Evolutionary conservation across 805 yeast genomes (phyloP), one percentile per base, ranked within the genome.

Genomic region (Saccharomycopsis sp.): DNA sequence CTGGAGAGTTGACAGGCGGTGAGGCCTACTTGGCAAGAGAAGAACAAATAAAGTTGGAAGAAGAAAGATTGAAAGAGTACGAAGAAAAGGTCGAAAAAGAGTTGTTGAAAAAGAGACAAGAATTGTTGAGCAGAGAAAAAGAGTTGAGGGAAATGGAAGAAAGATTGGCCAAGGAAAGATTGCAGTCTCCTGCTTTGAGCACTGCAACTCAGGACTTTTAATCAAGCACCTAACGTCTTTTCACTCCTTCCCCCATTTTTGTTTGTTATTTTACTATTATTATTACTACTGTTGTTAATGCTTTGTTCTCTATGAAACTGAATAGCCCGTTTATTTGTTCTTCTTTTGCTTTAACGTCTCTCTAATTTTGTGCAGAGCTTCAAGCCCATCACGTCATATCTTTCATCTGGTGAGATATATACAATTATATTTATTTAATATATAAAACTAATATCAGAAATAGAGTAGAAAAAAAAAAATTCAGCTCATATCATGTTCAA

Each of bases 21-120:
- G 69, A 61, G 42, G 67, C 73, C 4, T 72, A 71, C 47, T 51
- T 71, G 38, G 74, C 76, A 30, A 83, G 89, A 60, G 96, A 87
- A 60, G 95, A 85, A 61, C 94, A 85, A 62, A 82, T 86, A 53
- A 77, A 83, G 53, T 65, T 80, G 39, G 96, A 87, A 61, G 96
- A 87, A 63, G 95, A 84, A 62, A 74, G 94, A 62, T 69, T 87
- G 55, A 78, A 71, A 54, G 82, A 84, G 33, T 84, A 83, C 58
- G 96, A 87, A 63, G 86, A 80, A 60, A 70, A 92, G 52, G 94
- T 87, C 19, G 95, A 87, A 62, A 83, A 80, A 56, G 95, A 86
- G 60, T 68, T 87, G 57, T 67, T 81, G 56, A 69, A 71, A 58
- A 84, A 87, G 67, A 71, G 92, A 52, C 77, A 79, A 54, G 96